Evolutionary conservation across 345 rosid genomes (phyloP).

Genomic region (Turnera subulata): DNA sequence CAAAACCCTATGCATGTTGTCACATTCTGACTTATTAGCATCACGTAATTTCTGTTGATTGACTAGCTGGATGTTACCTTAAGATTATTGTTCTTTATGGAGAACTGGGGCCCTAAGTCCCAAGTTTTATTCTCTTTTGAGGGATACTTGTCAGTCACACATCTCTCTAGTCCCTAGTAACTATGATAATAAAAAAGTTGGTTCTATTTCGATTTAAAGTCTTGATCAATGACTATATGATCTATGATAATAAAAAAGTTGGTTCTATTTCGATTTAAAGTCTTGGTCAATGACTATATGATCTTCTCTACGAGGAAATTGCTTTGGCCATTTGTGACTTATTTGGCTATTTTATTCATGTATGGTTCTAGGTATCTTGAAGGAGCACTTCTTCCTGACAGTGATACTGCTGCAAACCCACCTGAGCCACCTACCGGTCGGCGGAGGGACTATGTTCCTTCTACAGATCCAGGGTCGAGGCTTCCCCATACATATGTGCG

Average conservation of each 20-base stretch:
- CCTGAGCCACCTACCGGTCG: conserved; percentile 57
- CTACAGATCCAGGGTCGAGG: conserved; percentile 79
- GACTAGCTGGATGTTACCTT: background rate
- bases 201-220: no score
- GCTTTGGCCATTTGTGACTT: background rate
- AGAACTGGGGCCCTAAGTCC: no score
- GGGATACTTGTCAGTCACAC: background rate
- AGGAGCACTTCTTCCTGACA: conserved; percentile 75
- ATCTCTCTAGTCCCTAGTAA: no score
- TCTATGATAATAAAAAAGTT: no score
- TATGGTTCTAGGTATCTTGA: conserved; percentile 53
- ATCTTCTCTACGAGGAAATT: no score
- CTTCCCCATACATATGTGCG: conserved; percentile 74
- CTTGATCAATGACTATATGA: no score
- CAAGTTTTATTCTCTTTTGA: no score
- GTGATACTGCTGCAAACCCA: conserved; percentile 18
- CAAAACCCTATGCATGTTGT: background rate
- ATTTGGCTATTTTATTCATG: background rate
- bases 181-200: no score
- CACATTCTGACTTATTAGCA: background rate
- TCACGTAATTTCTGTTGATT: background rate
- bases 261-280: no score
- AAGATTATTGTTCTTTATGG: background rate
- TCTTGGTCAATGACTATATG: no score
- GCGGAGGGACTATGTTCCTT: conserved; percentile 77